Percentiles rank a stretch among this genome's conserved stretches.
Evolutionary conservation across 2,329 filamentous ascomycete species (phyloP).

Genomic region (Talaromyces sp.): DNA sequence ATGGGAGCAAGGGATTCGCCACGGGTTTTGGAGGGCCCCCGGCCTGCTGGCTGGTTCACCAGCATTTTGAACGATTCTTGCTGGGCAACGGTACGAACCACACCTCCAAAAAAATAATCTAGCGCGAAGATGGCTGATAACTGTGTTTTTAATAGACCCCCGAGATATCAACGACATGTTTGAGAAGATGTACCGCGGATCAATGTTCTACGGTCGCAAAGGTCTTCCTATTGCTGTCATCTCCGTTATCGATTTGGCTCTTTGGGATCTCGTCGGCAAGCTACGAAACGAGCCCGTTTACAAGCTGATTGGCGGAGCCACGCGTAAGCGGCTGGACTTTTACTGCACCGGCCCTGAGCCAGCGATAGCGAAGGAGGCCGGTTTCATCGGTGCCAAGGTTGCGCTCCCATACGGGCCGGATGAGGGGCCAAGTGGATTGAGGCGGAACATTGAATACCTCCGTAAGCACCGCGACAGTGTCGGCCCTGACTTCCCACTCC

Average conservation of each 20-base stretch:
- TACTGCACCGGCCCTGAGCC: conserved; percentile 94
- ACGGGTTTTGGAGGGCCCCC: conserved; percentile 92
- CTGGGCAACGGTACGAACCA: conserved; percentile 60
- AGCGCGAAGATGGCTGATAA: conserved; percentile 10
- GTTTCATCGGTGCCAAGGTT: conserved; percentile 88
- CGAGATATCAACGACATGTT: conserved; percentile 88
- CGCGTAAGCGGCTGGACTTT: conserved; percentile 76
- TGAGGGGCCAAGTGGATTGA: conserved; percentile 74
- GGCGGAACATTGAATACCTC: conserved; percentile 87
- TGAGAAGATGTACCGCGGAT: conserved; percentile 93
- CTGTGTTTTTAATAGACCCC: conserved; percentile 56
- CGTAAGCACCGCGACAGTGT: conserved; percentile 78
- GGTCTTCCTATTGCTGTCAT: conserved; percentile 86
- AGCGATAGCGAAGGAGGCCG: conserved; percentile 72
- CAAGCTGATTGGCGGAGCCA: conserved; percentile 88
- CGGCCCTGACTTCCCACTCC: conserved; percentile 84
- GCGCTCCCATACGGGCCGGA: conserved; percentile 85
- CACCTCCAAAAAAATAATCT: neutral
- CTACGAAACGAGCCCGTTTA: conserved; percentile 90
- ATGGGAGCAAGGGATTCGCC: conserved; percentile 90
- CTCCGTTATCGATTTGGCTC: conserved; percentile 85
- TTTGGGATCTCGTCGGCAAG: conserved; percentile 92
- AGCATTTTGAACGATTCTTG: conserved; percentile 90
- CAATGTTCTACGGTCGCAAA: conserved; percentile 96
- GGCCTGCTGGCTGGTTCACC: conserved; percentile 87